Evolutionary conservation across 202 grass and related monocot genomes (phyloP).

Genomic region (Setaria italica): DNA sequence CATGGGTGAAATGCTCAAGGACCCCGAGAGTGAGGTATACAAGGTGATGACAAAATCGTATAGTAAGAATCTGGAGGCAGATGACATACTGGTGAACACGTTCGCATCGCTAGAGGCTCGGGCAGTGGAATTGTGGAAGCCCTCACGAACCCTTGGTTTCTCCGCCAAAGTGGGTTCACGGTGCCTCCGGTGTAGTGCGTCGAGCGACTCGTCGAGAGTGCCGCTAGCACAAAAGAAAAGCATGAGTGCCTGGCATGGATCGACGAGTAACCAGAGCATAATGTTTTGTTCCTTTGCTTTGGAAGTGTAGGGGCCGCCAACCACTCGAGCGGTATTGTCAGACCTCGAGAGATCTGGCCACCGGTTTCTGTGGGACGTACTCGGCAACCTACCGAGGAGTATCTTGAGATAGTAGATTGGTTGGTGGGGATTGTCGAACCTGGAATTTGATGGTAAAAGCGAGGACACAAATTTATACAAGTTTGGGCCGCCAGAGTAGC

Average conservation of each 20-base stretch:
- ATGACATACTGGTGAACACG: slow-evolving; percentile 52
- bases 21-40: not conserved
- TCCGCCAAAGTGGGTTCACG: too few relatives aligned
- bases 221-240: not conserved
- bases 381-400: too few relatives aligned
- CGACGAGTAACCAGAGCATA: slow-evolving; percentile 49
- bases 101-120: slow-evolving; percentile 46
- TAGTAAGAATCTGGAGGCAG: not conserved
- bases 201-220: slow-evolving; percentile 38
- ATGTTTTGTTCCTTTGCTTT: slow-evolving; percentile 68
- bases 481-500: too few relatives aligned
- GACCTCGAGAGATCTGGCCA: slow-evolving; percentile 54
- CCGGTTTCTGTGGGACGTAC: slow-evolving; percentile 48
- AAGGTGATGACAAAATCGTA: not conserved
- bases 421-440: too few relatives aligned
- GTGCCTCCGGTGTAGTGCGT: slow-evolving; percentile 50
- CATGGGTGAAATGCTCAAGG: not conserved
- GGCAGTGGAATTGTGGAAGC: slow-evolving; percentile 1
- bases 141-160: slow-evolving; percentile 30
- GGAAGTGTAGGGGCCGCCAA: slow-evolving; percentile 20
- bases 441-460: too few relatives aligned
- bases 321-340: not conserved
- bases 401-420: too few relatives aligned
- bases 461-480: too few relatives aligned
- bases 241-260: slow-evolving; percentile 53